Base-by-base conservation (phyloP, 2,329 filamentous ascomycete species). In the Catunica adiposa region DNA sequence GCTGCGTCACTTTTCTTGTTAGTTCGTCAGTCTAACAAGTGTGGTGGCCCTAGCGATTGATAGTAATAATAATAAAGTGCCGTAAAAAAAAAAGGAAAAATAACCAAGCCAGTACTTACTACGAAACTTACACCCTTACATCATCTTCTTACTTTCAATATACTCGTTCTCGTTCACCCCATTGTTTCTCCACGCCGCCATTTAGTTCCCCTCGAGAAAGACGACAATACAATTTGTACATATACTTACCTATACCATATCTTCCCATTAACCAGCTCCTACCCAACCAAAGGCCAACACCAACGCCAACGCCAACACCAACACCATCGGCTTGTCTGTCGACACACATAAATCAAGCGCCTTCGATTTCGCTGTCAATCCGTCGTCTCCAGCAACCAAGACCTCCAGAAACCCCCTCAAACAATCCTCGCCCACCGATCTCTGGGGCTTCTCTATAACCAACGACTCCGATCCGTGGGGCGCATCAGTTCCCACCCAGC, bases 371-470 rank as follows among this genome's bases (percentile, higher is more conserved):
- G 20, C n/a, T 17, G 40, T 20, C 2, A n/a, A 20, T 22, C 9
- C 23, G n/a, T 31, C 25, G 2, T 25, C 25, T 1, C 25, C 47
- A 26, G n/a, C 22, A 4, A 66, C 68, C 57, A 63, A 63, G 23
- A 67, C 65, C 55, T 53, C 61, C 40, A 51, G 8, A 14, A 51
- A 8, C 26, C 15, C 23, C 29, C 66, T 64, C 54, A 65, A 67
- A 51, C 62, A 62, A 17, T 63, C 60, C 50, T 69, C 69, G 25
- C 63, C 61, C 51, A 62, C 61, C 29, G 53, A 58, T 14, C 40
- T 53, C 31, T 55, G 50, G 53, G 42, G 48, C 29, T 31, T 58
- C 20, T 47, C 40, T 25, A 22, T 25, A 38, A 40, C 20, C 8
- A 22, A 34, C 17, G 15, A 42, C 52, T 42, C n/a, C 31, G 47